Conservation (phyloP, 306 rosid genomes). For the Amphicarpaea edgeworthii region DNA sequence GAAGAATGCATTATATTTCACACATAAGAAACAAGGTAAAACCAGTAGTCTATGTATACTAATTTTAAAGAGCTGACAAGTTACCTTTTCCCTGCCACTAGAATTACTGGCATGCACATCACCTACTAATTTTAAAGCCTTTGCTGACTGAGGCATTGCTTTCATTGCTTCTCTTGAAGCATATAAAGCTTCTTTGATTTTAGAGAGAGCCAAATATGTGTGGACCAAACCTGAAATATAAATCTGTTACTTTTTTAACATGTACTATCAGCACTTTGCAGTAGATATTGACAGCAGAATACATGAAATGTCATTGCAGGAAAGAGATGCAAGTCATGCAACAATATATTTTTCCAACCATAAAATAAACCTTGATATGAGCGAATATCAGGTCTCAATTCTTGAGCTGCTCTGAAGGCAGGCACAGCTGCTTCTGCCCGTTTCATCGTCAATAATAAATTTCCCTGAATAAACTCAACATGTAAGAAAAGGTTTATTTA, state of each 20-base stretch:
- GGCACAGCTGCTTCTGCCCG: slow-evolving; percentile 84
- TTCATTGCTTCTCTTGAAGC: slow-evolving; percentile 99
- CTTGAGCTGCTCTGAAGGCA: slow-evolving; percentile 97
- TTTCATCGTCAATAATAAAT: slow-evolving; percentile 78
- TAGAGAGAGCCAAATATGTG: slow-evolving; percentile 84
- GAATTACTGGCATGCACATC: slow-evolving; percentile 96
- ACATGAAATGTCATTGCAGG: slow-evolving; percentile 32
- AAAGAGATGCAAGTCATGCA: slow-evolving; percentile 42
- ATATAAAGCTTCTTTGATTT: slow-evolving; percentile 93
- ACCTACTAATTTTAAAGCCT: slow-evolving; percentile 95
- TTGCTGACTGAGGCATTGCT: slow-evolving; percentile 99
- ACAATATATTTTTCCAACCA: slow-evolving; percentile 21
- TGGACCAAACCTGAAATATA: slow-evolving; percentile 88
- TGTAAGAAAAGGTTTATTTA: slow-evolving; percentile 15
- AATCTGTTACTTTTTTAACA: slow-evolving; percentile 31
- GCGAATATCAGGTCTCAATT: slow-evolving; percentile 97
- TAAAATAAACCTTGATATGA: slow-evolving; percentile 89
- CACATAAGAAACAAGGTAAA: slow-evolving; percentile 36
- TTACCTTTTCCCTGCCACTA: slow-evolving; percentile 96
- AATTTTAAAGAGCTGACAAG: slow-evolving; percentile 40
- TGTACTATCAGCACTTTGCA: slow-evolving; percentile 32
- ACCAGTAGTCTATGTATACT: slow-evolving; percentile 18
- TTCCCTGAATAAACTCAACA: slow-evolving; percentile 66
- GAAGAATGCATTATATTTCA: slow-evolving; percentile 41
- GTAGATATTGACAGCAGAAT: slow-evolving; percentile 29